Evolutionary conservation across 306 rosid species (phyloP), one percentile per base, ranked within the genome.

Genomic region (Casuarina equisetifolia): DNA sequence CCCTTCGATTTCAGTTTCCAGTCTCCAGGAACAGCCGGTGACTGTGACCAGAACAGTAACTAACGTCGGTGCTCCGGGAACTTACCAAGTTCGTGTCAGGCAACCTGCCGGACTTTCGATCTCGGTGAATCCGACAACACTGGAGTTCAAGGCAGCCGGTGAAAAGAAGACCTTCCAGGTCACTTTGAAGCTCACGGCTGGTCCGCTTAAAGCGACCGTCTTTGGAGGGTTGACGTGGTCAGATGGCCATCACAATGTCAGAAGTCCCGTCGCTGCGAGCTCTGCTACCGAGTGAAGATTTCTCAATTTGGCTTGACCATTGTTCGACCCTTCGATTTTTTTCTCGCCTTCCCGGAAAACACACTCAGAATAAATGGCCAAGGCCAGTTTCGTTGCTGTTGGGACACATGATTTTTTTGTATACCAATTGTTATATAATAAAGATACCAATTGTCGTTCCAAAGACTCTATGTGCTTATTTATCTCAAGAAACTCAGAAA

Each of bases 31-130:
- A 32, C 7, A 54, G 4, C 13, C 85, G 0, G 40, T 74, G 6
- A 83, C 74, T 11, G 66, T 86, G 71, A 77, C 86, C 13, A 85
- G 92, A 68, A 86, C 70, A 20, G 76, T 88, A 50, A 89, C 85
- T 16, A 91, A 89, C 45, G 97, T 90, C 15, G 92, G 92, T 1
- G 6, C 81, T 6, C 85, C 89, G 9, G 74, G 89, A 53, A 79
- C 51, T 13, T 91, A 91, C 57, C 58, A 13, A n/a, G 92, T 73
- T 11, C 12, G 0, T 3, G 82, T 89, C 10, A 42, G 46, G 66
- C 78, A 81, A 38, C 90, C 92, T 12, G 44, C 32, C 0, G 81
- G 75, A 13, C 78, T 88, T 72, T 3, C 4, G 9, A 79, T 91
- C 43, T 50, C 61, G 5, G 80, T 88, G 40, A 32, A 79, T 69